These are phyloP conservation scores for Podaxis sp. DNA, from an alignment of 768 basidiomycete species.

Conservation along the genomic window DNA sequence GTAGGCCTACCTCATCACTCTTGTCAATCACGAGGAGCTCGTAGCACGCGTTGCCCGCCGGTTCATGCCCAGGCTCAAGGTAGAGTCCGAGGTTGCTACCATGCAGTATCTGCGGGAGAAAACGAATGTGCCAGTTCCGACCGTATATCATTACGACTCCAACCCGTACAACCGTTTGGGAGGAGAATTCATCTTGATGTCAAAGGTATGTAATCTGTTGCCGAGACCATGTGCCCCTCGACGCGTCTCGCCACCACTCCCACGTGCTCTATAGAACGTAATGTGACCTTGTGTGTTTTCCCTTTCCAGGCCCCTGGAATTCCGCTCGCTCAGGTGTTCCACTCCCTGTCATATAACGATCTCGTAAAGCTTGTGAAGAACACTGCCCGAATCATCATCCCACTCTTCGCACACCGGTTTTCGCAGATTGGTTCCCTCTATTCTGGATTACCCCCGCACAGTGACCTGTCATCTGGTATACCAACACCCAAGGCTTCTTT, in stretches of 20 bases:
- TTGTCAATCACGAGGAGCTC: slow-evolving; percentile 58
- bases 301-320: slow-evolving; percentile 65
- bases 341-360: slow-evolving; percentile 63
- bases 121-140: slow-evolving; percentile 73
- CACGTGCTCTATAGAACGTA: slow-evolving; percentile 21
- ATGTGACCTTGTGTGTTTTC: slow-evolving; percentile 12
- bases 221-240: background rate
- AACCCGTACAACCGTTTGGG: slow-evolving; percentile 85
- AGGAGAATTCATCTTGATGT: slow-evolving; percentile 86
- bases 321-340: slow-evolving; percentile 69
- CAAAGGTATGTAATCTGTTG: slow-evolving; percentile 54
- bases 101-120: slow-evolving; percentile 75
- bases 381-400: slow-evolving; percentile 66
- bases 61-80: slow-evolving; percentile 86
- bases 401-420: slow-evolving; percentile 78
- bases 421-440: slow-evolving; percentile 75
- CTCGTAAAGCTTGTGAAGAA: slow-evolving; percentile 67
- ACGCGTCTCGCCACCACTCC: background rate
- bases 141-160: slow-evolving; percentile 74
- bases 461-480: slow-evolving; percentile 31
- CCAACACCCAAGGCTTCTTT: slow-evolving; percentile 43
- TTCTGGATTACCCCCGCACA: slow-evolving; percentile 44
- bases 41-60: slow-evolving; percentile 81
- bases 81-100: slow-evolving; percentile 84
- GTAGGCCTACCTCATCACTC: slow-evolving; percentile 78